These are phyloP conservation scores for Malus sylvestris DNA, from an alignment of 306 rosid species.

Conservation along the genomic window DNA sequence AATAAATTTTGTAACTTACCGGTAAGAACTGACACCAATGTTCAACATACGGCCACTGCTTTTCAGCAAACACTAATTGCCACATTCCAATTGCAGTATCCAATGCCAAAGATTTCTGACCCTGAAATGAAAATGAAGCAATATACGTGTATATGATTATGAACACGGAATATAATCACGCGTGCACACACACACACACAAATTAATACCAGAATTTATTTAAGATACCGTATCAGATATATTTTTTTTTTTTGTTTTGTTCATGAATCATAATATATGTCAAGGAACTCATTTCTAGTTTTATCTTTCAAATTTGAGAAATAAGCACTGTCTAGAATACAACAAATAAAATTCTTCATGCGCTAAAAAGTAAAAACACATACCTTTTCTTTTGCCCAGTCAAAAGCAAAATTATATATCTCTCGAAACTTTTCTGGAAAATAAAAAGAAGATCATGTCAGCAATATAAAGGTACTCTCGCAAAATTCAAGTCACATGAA, in stretches of 20 bases:
- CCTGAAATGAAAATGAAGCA: constrained; percentile 43
- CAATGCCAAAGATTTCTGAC: constrained; percentile 96
- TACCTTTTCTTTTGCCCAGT: constrained; percentile 99
- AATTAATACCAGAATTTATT: neutral
- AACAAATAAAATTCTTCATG: neutral
- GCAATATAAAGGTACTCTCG: neutral
- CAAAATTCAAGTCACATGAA: neutral
- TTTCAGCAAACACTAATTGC: constrained; percentile 96
- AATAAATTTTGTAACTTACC: constrained; percentile 32
- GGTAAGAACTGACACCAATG: constrained; percentile 98
- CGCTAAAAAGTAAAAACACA: neutral
- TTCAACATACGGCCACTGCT: constrained; percentile 94
- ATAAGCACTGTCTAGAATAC: neutral
- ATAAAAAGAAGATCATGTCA: constrained; percentile 25
- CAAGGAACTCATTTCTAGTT: neutral
- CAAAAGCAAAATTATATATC: constrained; percentile 93
- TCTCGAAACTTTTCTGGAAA: constrained; percentile 89
- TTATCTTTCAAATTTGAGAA: neutral
- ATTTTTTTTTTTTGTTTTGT: neutral
- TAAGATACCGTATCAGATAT: neutral
- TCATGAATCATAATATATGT: neutral
- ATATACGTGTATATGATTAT: neutral
- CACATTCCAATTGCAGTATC: constrained; percentile 99
- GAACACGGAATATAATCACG: neutral
- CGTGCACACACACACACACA: neutral